Evolutionary conservation across 768 basidiomycete genomes (phyloP).

Genomic region (Trametes elegans): DNA sequence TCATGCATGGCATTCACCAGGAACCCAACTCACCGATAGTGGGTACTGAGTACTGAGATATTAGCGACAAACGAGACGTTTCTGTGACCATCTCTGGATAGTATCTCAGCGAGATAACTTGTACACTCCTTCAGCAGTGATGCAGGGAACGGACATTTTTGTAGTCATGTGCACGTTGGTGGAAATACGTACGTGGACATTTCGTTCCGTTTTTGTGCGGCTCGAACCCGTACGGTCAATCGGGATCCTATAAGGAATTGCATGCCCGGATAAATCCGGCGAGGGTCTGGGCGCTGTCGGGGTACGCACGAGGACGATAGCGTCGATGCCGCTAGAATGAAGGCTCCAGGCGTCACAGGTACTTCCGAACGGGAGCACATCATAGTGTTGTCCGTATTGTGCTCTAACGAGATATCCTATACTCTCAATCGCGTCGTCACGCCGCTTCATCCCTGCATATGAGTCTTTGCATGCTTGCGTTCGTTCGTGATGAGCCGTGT

Average conservation of each 20-base stretch:
- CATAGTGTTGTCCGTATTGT: constrained; percentile 23
- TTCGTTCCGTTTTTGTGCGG: constrained; percentile 28
- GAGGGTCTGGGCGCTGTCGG: not conserved
- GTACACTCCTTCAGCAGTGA: not conserved
- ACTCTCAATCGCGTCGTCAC: not conserved
- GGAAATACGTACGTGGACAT: not conserved
- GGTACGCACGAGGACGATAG: constrained; percentile 47
- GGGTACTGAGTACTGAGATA: constrained; percentile 37
- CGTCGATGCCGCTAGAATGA: constrained; percentile 46
- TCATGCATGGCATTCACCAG: not conserved
- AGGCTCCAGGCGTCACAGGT: constrained; percentile 45
- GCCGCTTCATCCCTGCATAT: not conserved
- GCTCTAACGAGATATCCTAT: not conserved
- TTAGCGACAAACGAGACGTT: constrained; percentile 24
- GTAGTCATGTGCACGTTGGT: constrained; percentile 15
- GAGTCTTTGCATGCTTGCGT: not conserved
- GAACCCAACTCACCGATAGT: constrained; percentile 35
- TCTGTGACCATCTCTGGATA: constrained; percentile 36
- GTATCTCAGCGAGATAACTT: constrained; percentile 30
- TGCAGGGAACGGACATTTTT: constrained; percentile 26
- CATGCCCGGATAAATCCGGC: not conserved
- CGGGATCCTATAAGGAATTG: constrained; percentile 32
- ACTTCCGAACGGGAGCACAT: constrained; percentile 47
- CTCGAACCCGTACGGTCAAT: constrained; percentile 29
- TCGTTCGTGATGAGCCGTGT: not conserved